Percentiles rank a stretch among this genome's conserved stretches.
Evolutionary conservation across 2,329 filamentous ascomycete species (phyloP).

Genomic region (Triangularia verruculosa): DNA sequence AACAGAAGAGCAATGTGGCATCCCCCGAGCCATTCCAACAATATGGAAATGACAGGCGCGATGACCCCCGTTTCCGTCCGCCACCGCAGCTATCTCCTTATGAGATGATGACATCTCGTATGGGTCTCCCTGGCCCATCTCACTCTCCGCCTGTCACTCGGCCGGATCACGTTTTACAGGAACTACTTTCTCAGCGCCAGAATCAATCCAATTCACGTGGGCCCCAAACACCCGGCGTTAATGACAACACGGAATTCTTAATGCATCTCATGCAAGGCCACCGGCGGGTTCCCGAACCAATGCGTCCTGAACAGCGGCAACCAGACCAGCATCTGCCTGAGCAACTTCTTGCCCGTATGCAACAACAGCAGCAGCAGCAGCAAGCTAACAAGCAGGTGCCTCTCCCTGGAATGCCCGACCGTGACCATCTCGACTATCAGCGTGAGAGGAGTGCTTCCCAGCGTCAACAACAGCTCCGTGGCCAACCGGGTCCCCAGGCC

Average conservation of each 20-base stretch:
- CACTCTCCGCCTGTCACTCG: constrained; percentile 47
- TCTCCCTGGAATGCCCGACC: constrained; percentile 46
- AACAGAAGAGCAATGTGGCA: constrained; percentile 39
- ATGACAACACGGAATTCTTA: constrained; percentile 76
- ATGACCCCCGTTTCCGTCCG: constrained; percentile 41
- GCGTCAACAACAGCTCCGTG: constrained; percentile 43
- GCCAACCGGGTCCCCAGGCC: constrained; percentile 47
- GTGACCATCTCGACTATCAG: constrained; percentile 45
- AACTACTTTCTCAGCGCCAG: constrained; percentile 57
- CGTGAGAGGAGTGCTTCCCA: constrained; percentile 39
- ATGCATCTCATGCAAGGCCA: constrained; percentile 74
- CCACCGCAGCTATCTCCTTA: constrained; percentile 42
- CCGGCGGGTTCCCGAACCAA: neutral
- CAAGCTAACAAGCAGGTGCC: constrained; percentile 51
- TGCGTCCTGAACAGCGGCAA: neutral
- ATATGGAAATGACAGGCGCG: constrained; percentile 45
- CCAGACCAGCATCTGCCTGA: constrained; percentile 52
- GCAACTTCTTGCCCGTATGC: constrained; percentile 51
- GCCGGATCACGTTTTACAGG: constrained; percentile 59
- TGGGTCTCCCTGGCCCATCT: constrained; percentile 34
- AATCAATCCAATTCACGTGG: constrained; percentile 48
- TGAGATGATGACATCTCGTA: constrained; percentile 52
- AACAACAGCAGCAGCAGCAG: constrained; percentile 53
- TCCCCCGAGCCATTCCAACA: constrained; percentile 51
- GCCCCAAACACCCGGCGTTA: constrained; percentile 44